Conservation (phyloP, 208 protist species). For the Trypanosomatidae sp. region DNA sequence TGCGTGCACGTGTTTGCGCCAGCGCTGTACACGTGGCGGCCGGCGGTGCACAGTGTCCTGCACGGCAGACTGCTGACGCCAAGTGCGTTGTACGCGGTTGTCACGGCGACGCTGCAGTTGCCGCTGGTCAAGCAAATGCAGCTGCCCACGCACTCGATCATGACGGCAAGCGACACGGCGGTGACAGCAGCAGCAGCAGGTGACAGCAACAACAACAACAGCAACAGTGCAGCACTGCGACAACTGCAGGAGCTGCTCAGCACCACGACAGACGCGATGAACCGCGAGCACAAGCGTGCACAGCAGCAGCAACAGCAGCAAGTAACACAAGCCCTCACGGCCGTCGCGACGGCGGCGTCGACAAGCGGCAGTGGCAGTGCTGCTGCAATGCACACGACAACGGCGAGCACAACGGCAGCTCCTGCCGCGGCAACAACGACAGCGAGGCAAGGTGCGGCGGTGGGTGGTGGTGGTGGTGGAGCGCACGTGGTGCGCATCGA, state of each 20-base stretch:
- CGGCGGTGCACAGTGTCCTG: slow-evolving; percentile 14
- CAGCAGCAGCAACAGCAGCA: slow-evolving; percentile 1
- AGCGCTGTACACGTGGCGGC: slow-evolving; percentile 2
- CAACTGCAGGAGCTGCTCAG: slow-evolving; percentile 1
- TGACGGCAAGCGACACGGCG: too few species aligned
- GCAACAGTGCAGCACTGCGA: not conserved
- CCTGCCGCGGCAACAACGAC: too few species aligned
- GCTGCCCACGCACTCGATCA: too few species aligned
- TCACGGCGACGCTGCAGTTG: slow-evolving; percentile 9
- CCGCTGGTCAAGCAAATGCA: slow-evolving; percentile 1
- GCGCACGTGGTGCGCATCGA: slow-evolving; percentile 24
- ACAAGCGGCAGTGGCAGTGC: too few species aligned
- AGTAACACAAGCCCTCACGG: too few species aligned
- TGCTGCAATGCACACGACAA: too few species aligned
- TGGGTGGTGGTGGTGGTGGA: too few species aligned
- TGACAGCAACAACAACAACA: not conserved
- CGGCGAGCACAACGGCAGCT: too few species aligned
- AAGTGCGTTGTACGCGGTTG: slow-evolving; percentile 9
- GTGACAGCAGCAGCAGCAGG: not conserved
- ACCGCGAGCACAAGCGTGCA: slow-evolving; percentile 7
- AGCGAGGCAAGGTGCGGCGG: too few species aligned
- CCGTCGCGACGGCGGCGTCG: too few species aligned
- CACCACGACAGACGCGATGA: slow-evolving; percentile 10
- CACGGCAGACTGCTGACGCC: slow-evolving; percentile 18
- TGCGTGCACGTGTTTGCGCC: slow-evolving; percentile 37